A percentile compares a stretch with the other conserved stretches of the same genome.
Evolutionary conservation across 2,329 filamentous ascomycete species (phyloP).

Genomic region (Corynespora cassiicola): DNA sequence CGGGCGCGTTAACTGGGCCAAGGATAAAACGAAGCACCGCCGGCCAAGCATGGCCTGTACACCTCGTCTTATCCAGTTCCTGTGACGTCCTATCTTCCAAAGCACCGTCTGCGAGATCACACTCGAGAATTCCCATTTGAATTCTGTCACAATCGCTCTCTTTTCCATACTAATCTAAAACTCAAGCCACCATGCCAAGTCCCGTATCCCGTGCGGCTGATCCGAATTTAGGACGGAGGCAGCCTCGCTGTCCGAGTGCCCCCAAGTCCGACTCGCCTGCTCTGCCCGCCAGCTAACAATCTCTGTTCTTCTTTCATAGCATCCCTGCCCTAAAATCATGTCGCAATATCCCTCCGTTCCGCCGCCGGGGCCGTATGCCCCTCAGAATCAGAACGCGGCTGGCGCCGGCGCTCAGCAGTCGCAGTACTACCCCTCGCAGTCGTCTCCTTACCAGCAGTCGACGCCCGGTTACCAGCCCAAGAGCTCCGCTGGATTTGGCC

Average conservation of each 20-base stretch:
- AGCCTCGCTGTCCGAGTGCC: constrained; percentile 8
- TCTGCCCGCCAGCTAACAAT: not conserved
- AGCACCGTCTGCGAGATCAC: too few species aligned
- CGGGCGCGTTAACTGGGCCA: too few species aligned
- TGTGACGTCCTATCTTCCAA: too few species aligned
- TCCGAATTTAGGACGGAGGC: constrained; percentile 4
- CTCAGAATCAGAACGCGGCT: constrained; percentile 22
- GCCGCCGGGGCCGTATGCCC: constrained; percentile 33
- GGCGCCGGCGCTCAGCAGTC: constrained; percentile 14
- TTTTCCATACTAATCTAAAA: constrained; percentile 15
- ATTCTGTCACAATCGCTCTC: too few species aligned
- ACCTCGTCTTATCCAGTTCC: too few species aligned
- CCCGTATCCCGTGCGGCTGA: constrained; percentile 19
- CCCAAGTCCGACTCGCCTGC: not conserved
- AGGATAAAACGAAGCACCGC: too few species aligned
- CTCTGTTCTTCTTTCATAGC: not conserved
- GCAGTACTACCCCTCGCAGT: constrained; percentile 19
- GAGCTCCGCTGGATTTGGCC: constrained; percentile 28
- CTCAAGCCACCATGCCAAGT: constrained; percentile 16
- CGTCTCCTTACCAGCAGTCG: constrained; percentile 23
- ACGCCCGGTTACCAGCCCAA: constrained; percentile 25
- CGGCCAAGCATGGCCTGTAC: too few species aligned
- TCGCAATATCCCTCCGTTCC: constrained; percentile 39
- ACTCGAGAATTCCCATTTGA: too few species aligned
- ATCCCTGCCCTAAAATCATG: constrained; percentile 21